These are phyloP conservation scores for Ziziphus jujuba DNA, from an alignment of 306 rosid species.

Conservation along the genomic window DNA sequence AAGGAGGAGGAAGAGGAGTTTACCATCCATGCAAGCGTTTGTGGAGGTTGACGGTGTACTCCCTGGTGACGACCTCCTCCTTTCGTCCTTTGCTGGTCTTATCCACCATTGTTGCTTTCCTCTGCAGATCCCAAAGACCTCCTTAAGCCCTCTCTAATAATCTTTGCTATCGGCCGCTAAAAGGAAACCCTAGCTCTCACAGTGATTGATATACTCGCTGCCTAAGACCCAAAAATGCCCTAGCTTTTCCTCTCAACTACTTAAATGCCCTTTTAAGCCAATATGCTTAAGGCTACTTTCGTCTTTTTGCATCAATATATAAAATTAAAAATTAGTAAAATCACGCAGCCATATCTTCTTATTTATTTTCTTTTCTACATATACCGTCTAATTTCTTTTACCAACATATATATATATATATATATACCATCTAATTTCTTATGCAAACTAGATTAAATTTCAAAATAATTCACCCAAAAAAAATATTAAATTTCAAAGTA, in stretches of 20 bases:
- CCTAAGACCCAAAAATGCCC: background rate
- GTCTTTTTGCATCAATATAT: too few species aligned
- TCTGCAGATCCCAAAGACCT: background rate
- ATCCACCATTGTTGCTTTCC: conserved; percentile 35
- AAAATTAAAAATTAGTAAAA: too few species aligned
- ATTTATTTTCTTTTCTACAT: too few species aligned
- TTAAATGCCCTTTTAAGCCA: background rate
- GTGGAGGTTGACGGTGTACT: conserved; percentile 52
- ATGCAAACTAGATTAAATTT: too few species aligned
- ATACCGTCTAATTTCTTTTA: too few species aligned
- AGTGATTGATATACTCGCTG: background rate
- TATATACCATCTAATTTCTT: too few species aligned
- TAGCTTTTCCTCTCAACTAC: background rate
- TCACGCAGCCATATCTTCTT: too few species aligned
- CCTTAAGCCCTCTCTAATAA: background rate
- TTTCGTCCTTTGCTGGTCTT: conserved; percentile 34
- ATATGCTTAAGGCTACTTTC: too few species aligned
- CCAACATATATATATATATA: too few species aligned
- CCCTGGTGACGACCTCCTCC: conserved; percentile 42
- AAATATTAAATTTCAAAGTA: too few species aligned
- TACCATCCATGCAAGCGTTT: conserved; percentile 49
- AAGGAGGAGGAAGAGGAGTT: background rate
- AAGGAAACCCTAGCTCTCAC: conserved; percentile 3
- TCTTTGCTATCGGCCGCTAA: conserved; percentile 6
- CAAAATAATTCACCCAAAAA: too few species aligned